A percentile compares a stretch with the other conserved stretches of the same genome.
Conservation (phyloP, 1,284 basidiomycete species). For the Fistulina hepatica region DNA sequence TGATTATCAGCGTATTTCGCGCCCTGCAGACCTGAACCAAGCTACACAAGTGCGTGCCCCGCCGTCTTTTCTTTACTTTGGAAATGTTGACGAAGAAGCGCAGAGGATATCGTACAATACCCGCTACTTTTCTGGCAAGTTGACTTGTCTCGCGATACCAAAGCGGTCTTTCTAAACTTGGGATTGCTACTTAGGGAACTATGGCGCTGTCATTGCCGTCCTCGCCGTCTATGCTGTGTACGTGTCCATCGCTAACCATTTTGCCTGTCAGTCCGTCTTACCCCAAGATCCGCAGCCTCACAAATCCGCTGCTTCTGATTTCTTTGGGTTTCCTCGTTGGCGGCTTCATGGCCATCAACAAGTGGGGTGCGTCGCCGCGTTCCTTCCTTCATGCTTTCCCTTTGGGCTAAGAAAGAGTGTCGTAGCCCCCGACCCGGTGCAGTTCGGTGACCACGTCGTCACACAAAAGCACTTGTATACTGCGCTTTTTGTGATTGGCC, state of each 20-base stretch:
- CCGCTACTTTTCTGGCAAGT: constrained; percentile 74
- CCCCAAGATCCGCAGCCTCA: constrained; percentile 39
- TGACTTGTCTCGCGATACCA: constrained; percentile 10
- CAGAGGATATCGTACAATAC: constrained; percentile 94
- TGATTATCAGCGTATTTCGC: constrained; percentile 79
- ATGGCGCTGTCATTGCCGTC: constrained; percentile 70
- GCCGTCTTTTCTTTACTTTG: neutral
- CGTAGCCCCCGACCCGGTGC: constrained; percentile 64
- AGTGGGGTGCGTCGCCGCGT: constrained; percentile 56
- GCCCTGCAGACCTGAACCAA: constrained; percentile 64
- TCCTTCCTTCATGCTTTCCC: constrained; percentile 2
- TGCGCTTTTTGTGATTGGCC: constrained; percentile 66
- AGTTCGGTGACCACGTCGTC: constrained; percentile 67
- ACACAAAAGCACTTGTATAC: constrained; percentile 81
- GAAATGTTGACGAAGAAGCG: constrained; percentile 8
- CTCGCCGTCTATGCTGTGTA: constrained; percentile 88
- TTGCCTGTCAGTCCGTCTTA: too few species aligned
- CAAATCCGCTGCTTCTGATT: constrained; percentile 73
- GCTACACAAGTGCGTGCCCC: constrained; percentile 49
- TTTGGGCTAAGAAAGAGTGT: constrained; percentile 2
- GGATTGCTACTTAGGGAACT: constrained; percentile 76
- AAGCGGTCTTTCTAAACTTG: constrained; percentile 3
- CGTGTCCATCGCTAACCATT: constrained; percentile 27
- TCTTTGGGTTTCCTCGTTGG: constrained; percentile 84
- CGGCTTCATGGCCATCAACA: constrained; percentile 86